Percentiles rank a stretch among this genome's conserved stretches.
Evolutionary conservation across 1,284 basidiomycete species (phyloP).

Genomic region (Melanopsichium pennsylvanicum): DNA sequence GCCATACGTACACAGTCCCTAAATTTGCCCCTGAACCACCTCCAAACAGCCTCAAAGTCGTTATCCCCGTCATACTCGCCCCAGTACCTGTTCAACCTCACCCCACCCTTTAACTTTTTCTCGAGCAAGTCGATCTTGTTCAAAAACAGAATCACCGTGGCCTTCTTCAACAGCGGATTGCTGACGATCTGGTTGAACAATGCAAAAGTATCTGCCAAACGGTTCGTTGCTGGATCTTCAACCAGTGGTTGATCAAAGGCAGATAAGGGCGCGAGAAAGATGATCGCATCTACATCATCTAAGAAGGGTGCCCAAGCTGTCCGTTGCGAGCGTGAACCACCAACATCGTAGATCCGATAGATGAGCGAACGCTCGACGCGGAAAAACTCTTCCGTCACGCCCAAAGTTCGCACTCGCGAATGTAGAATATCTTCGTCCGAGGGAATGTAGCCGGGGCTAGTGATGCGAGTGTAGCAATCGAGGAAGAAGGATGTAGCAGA

Average conservation of each 20-base stretch:
- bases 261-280: constrained; percentile 54
- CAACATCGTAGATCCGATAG: constrained; percentile 54
- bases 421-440: constrained; percentile 52
- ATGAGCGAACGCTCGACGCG: constrained; percentile 22
- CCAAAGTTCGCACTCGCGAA: constrained; percentile 52
- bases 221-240: constrained; percentile 41
- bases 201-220: constrained; percentile 37
- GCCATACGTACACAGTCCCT: constrained; percentile 16
- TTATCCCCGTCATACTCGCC: constrained; percentile 41
- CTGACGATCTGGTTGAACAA: constrained; percentile 41
- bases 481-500: constrained; percentile 40
- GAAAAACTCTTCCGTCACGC: constrained; percentile 44
- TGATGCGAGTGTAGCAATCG: constrained; percentile 35
- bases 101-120: constrained; percentile 26
- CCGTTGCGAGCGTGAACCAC: constrained; percentile 41
- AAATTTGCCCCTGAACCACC: constrained; percentile 44
- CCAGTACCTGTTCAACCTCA: constrained; percentile 21
- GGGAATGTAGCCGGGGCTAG: constrained; percentile 9
- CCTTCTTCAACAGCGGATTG: constrained; percentile 26
- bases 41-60: constrained; percentile 49
- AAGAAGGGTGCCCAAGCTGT: constrained; percentile 45
- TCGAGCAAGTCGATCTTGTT: constrained; percentile 57
- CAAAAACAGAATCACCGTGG: constrained; percentile 49
- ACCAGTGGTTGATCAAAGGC: constrained; percentile 49
- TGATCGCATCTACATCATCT: constrained; percentile 42